phyloP scores from a whole-genome alignment of 306 rosid species.

The Trifolium pratense region DNA sequence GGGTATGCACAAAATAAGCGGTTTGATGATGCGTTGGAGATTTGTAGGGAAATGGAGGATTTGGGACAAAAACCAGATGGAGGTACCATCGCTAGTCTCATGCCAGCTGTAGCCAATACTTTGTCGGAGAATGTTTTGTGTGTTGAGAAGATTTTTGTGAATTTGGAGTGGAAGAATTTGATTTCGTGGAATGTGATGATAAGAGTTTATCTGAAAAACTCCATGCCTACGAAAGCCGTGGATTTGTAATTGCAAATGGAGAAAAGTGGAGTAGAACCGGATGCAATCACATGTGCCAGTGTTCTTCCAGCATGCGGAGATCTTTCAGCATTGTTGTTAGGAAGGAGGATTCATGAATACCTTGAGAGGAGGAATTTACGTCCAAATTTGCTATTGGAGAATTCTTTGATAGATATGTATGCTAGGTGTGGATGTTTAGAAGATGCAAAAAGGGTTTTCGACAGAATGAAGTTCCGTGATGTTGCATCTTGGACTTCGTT shows the following conservation, averaged over 20 bases:
- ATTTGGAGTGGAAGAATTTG: conserved; percentile 58
- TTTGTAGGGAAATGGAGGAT: conserved; percentile 69
- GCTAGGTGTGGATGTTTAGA: conserved; percentile 76
- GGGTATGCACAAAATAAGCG: conserved; percentile 64
- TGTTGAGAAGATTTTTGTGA: conserved; percentile 55
- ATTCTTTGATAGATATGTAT: conserved; percentile 78
- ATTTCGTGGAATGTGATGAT: conserved; percentile 88
- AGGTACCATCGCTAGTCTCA: conserved; percentile 82
- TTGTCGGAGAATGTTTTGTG: conserved; percentile 53
- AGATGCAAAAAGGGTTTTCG: conserved; percentile 65
- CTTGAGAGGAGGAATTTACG: conserved; percentile 57
- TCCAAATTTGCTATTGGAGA: conserved; percentile 70
- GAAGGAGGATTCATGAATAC: conserved; percentile 64
- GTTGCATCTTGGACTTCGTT: conserved; percentile 83
- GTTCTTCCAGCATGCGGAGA: conserved; percentile 83
- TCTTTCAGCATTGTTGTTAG: conserved; percentile 71
- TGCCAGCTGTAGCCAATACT: conserved; percentile 69
- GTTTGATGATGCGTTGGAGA: conserved; percentile 65
- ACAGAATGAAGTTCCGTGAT: conserved; percentile 58
- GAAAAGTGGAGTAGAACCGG: conserved; percentile 53
- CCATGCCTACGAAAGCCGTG: conserved; percentile 63
- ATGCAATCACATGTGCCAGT: conserved; percentile 69
- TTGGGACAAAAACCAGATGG: conserved; percentile 56
- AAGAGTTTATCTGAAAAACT: conserved; percentile 65
- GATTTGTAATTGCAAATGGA: conserved; percentile 65